A percentile compares a stretch with the other conserved stretches of the same genome.
phyloP scores from a whole-genome alignment of 2,329 filamentous ascomycete species.

The Microdochium bolleyi region DNA sequence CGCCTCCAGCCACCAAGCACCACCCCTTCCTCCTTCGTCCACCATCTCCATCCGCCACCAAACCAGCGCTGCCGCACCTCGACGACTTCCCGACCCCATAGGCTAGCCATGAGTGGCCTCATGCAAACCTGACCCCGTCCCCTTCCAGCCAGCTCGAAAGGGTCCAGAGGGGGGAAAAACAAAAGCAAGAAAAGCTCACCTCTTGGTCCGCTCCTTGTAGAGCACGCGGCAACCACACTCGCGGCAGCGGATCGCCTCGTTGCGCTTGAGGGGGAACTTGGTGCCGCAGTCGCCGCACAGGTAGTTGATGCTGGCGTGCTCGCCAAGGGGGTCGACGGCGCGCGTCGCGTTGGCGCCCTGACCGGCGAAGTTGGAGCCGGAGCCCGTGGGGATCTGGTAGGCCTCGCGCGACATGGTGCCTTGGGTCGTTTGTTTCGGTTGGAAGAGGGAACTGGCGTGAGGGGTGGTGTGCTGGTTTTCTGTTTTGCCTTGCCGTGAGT shows the following conservation, averaged over 20 bases:
- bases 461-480: too few relatives aligned
- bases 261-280: slow-evolving; percentile 66
- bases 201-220: slow-evolving; percentile 96
- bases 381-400: slow-evolving; percentile 63
- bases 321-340: slow-evolving; percentile 28
- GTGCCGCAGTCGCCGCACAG: slow-evolving; percentile 79
- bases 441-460: too few relatives aligned
- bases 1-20: too few relatives aligned
- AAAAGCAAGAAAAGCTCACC: slow-evolving; percentile 60
- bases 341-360: slow-evolving; percentile 29
- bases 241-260: slow-evolving; percentile 78
- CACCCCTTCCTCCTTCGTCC: not conserved
- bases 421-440: not conserved
- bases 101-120: too few relatives aligned
- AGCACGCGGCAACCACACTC: slow-evolving; percentile 92
- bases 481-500: too few relatives aligned
- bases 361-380: slow-evolving; percentile 28
- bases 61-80: too few relatives aligned
- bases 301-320: slow-evolving; percentile 56
- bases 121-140: too few relatives aligned
- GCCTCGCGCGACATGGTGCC: slow-evolving; percentile 64
- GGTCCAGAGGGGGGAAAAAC: too few relatives aligned
- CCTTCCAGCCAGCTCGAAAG: too few relatives aligned
- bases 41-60: too few relatives aligned
- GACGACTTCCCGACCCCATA: too few relatives aligned